A percentile compares a stretch with the other conserved stretches of the same genome.
phyloP scores from a whole-genome alignment of 2,329 filamentous ascomycete genomes.

The Penicillium freii region DNA sequence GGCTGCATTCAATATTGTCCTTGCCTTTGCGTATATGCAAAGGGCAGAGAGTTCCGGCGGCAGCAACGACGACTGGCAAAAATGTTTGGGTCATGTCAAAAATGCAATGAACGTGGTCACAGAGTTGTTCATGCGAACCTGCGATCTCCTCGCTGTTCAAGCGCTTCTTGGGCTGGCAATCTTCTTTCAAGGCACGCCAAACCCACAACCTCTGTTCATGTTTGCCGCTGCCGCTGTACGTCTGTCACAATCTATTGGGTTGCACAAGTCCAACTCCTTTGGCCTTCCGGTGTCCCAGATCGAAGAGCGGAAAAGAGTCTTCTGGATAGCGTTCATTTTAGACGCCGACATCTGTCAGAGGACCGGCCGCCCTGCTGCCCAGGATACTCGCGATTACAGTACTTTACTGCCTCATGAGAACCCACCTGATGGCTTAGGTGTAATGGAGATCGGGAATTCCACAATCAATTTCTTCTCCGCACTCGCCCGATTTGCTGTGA shows the following conservation, averaged over 20 bases:
- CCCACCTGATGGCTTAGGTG: conserved; percentile 12
- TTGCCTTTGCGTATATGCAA: conserved; percentile 21
- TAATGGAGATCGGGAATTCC: conserved; percentile 4
- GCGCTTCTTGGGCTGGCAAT: conserved; percentile 21
- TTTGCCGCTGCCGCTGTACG: conserved; percentile 22
- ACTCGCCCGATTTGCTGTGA: conserved; percentile 13
- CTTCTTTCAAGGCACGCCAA: conserved; percentile 26
- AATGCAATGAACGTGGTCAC: conserved; percentile 21
- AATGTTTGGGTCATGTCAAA: conserved; percentile 19
- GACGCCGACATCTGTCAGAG: conserved; percentile 24
- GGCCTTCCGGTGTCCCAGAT: conserved; percentile 12
- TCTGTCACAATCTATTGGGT: conserved; percentile 22
- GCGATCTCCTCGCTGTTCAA: conserved; percentile 21
- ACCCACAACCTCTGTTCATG: conserved; percentile 24
- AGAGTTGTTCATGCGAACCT: conserved; percentile 18
- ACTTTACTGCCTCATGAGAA: conserved; percentile 10
- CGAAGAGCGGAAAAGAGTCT: conserved; percentile 19
- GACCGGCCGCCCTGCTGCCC: conserved; percentile 20
- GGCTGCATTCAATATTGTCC: conserved; percentile 21
- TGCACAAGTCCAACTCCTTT: conserved; percentile 16
- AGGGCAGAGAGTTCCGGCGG: conserved; percentile 9
- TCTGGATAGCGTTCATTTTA: conserved; percentile 26
- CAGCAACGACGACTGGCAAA: conserved; percentile 15
- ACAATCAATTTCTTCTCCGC: conserved; percentile 18
- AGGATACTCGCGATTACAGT: conserved; percentile 19